Percentiles rank a stretch among this genome's conserved stretches.
These are phyloP conservation scores for Petunia secreta DNA, from an alignment of 257 asterid species.

Conservation along the genomic window DNA sequence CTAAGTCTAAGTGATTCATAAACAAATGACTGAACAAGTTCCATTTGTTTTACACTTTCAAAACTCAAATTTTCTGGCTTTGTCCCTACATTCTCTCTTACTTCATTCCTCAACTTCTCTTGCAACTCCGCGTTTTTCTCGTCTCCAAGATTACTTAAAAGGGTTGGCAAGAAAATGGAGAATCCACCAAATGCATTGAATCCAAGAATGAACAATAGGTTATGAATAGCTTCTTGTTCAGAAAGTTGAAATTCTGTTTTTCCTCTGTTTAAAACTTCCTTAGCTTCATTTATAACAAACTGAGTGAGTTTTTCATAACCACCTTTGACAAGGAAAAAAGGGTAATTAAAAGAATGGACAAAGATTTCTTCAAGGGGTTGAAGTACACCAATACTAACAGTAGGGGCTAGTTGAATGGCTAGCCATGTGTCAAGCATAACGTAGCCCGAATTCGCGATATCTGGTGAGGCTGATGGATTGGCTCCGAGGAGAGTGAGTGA, in stretches of 20 bases:
- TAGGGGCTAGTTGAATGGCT: constrained; percentile 75
- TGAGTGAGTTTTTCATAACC: constrained; percentile 62
- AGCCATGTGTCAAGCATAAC: constrained; percentile 71
- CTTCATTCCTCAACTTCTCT: constrained; percentile 59
- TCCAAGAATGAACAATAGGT: constrained; percentile 73
- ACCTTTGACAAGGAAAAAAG: constrained; percentile 62
- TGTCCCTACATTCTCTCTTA: constrained; percentile 45
- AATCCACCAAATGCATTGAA: constrained; percentile 95
- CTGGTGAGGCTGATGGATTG: constrained; percentile 56
- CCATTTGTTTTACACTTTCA: constrained; percentile 59
- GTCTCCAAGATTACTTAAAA: constrained; percentile 49
- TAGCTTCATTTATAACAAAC: constrained; percentile 56
- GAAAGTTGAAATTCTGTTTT: constrained; percentile 61
- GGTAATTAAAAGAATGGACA: constrained; percentile 82
- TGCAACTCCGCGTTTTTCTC: constrained; percentile 43
- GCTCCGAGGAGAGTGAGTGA: constrained; percentile 62
- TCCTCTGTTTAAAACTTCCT: constrained; percentile 49
- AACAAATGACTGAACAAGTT: constrained; percentile 67
- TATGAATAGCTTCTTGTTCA: constrained; percentile 68
- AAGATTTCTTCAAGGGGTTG: constrained; percentile 83
- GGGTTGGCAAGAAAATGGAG: constrained; percentile 43
- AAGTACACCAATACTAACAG: constrained; percentile 40
- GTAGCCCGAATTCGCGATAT: constrained; percentile 55
- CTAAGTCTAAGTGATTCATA: constrained; percentile 71
- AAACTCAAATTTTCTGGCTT: constrained; percentile 44